Conservation (phyloP, 306 rosid genomes). For the Cucurbita ficifolia region DNA sequence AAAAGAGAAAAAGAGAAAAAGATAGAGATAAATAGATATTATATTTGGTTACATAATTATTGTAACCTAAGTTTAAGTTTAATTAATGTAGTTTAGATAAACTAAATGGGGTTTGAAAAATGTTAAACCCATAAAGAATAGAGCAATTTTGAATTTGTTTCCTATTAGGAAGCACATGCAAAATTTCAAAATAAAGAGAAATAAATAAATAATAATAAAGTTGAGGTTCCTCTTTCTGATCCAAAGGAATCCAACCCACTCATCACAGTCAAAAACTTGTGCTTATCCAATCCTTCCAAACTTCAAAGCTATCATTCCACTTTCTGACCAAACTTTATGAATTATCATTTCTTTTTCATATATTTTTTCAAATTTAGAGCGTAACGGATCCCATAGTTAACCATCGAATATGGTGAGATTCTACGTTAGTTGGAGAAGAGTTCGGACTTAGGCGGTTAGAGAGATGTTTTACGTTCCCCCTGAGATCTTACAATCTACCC, state of each 20-base stretch:
- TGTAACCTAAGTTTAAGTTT: neutral
- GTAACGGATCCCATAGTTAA: too few species aligned
- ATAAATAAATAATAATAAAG: neutral
- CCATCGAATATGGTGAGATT: too few species aligned
- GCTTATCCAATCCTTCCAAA: conserved; percentile 5
- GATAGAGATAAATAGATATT: neutral
- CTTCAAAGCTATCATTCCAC: neutral
- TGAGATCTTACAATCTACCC: too few species aligned
- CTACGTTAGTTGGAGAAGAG: too few species aligned
- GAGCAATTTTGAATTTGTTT: neutral
- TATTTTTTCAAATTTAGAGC: too few species aligned
- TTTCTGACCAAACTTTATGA: neutral
- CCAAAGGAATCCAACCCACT: conserved; percentile 4
- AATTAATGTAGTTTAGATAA: neutral
- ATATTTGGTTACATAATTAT: neutral
- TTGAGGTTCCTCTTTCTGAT: neutral
- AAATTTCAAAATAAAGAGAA: neutral
- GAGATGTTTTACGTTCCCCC: too few species aligned
- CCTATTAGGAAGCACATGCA: conserved; percentile 3
- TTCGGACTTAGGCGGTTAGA: too few species aligned
- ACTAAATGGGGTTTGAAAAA: neutral
- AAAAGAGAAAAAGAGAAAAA: too few species aligned
- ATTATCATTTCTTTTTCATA: neutral
- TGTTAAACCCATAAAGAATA: neutral
- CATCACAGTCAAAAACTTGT: neutral